These are phyloP conservation scores for Selenicereus undatus DNA, from an alignment of 148 eudicot species.

Conservation along the genomic window DNA sequence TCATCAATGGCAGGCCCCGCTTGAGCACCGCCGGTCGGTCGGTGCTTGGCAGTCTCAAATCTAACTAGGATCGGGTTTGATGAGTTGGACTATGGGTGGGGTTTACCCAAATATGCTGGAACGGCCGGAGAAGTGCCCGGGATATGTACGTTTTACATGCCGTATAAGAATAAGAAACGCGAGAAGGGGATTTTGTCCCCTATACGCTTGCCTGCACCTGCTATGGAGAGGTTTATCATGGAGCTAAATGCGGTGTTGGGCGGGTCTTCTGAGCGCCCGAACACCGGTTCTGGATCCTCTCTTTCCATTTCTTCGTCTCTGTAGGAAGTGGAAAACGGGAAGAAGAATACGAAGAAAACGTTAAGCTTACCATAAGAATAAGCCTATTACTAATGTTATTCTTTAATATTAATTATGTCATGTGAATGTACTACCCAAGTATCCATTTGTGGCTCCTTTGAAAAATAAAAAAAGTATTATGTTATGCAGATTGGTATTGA, in stretches of 20 bases:
- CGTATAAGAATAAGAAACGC: slow-evolving; percentile 24
- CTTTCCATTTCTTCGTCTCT: no score
- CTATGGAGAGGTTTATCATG: slow-evolving; percentile 25
- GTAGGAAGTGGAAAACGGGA: no score
- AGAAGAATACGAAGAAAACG: no score
- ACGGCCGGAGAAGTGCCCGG: slow-evolving; percentile 22
- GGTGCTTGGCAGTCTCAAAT: slow-evolving; percentile 22
- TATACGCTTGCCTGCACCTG: slow-evolving; percentile 26
- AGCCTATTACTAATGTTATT: no score
- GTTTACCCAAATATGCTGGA: neutral
- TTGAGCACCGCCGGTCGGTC: slow-evolving; percentile 15
- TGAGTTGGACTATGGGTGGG: slow-evolving; percentile 17
- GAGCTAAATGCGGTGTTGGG: slow-evolving; percentile 21
- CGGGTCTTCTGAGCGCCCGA: neutral
- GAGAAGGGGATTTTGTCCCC: slow-evolving; percentile 32
- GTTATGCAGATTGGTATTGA: no score
- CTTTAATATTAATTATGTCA: no score
- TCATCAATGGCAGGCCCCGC: slow-evolving; percentile 31
- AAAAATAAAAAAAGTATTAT: no score
- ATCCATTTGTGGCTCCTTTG: no score
- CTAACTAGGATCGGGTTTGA: no score
- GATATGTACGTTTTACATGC: slow-evolving; percentile 13
- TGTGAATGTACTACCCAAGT: no score
- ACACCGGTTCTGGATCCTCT: no score
- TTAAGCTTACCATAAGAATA: no score